A percentile compares a stretch with the other conserved stretches of the same genome.
phyloP scores from a whole-genome alignment of 306 rosid genomes.

The Cotoneaster glaucophyllus region DNA sequence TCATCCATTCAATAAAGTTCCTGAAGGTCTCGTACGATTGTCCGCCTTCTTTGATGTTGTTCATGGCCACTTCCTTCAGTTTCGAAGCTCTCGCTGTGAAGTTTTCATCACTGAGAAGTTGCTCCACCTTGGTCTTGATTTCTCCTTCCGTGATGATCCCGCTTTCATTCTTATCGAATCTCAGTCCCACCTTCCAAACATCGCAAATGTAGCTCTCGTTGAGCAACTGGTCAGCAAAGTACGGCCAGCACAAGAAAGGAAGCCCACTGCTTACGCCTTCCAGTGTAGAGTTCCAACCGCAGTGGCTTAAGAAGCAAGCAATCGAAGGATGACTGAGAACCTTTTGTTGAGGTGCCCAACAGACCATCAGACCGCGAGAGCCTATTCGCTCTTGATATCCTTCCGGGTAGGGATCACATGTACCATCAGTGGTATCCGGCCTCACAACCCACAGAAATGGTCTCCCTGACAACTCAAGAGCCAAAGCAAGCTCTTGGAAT shows the following conservation, averaged over 20 bases:
- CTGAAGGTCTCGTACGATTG: constrained; percentile 30
- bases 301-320: not conserved
- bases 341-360: not conserved
- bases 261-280: not conserved
- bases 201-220: not conserved
- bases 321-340: not conserved
- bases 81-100: constrained; percentile 8
- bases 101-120: constrained; percentile 5
- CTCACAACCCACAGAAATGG: not conserved
- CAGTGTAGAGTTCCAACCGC: not conserved
- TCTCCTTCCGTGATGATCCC: constrained; percentile 3
- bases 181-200: constrained; percentile 22
- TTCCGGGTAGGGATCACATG: not conserved
- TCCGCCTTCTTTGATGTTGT: constrained; percentile 23
- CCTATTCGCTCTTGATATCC: not conserved
- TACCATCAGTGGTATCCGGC: not conserved
- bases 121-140: constrained; percentile 17
- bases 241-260: not conserved
- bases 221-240: not conserved
- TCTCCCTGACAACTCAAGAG: not conserved
- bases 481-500: not conserved
- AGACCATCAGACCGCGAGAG: not conserved
- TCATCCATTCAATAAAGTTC: constrained; percentile 55
- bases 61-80: constrained; percentile 14
- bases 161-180: not conserved